Evolutionary conservation across 768 basidiomycete genomes (phyloP).

Genomic region (Tylopilus cervinicoccineus): DNA sequence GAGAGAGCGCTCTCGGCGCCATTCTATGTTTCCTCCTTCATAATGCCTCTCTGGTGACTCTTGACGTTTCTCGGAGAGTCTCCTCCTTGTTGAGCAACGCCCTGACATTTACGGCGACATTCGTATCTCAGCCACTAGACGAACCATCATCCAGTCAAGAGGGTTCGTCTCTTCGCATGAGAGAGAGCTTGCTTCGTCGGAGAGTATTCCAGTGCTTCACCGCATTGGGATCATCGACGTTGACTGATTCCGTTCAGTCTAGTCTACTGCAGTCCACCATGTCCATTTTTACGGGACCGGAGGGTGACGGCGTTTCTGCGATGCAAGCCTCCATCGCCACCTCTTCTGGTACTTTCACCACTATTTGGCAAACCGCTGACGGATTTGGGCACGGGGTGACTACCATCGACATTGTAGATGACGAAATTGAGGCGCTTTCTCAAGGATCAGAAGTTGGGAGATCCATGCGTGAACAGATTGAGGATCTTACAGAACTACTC

Average conservation of each 20-base stretch:
- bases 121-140: slow-evolving; percentile 65
- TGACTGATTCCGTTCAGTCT: slow-evolving; percentile 80
- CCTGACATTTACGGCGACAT: slow-evolving; percentile 84
- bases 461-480: slow-evolving; percentile 75
- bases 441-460: slow-evolving; percentile 30
- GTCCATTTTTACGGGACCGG: slow-evolving; percentile 79
- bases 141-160: slow-evolving; percentile 45
- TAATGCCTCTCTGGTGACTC: slow-evolving; percentile 76
- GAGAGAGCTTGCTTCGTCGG: slow-evolving; percentile 80
- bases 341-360: slow-evolving; percentile 76
- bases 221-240: slow-evolving; percentile 70
- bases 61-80: slow-evolving; percentile 88
- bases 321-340: slow-evolving; percentile 92
- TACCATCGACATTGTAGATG: slow-evolving; percentile 51
- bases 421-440: slow-evolving; percentile 31
- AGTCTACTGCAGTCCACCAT: slow-evolving; percentile 79
- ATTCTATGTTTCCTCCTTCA: slow-evolving; percentile 84
- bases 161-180: slow-evolving; percentile 61
- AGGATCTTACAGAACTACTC: slow-evolving; percentile 72
- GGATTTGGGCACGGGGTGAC: slow-evolving; percentile 93
- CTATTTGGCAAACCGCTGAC: slow-evolving; percentile 83
- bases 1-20: slow-evolving; percentile 87
- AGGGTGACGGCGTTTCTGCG: slow-evolving; percentile 75
- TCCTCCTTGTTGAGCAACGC: slow-evolving; percentile 86
- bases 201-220: slow-evolving; percentile 89